Percentiles rank a stretch among this genome's conserved stretches.
These are phyloP conservation scores for Dalbergia oliveri DNA, from an alignment of 306 rosid genomes.

Conservation along the genomic window DNA sequence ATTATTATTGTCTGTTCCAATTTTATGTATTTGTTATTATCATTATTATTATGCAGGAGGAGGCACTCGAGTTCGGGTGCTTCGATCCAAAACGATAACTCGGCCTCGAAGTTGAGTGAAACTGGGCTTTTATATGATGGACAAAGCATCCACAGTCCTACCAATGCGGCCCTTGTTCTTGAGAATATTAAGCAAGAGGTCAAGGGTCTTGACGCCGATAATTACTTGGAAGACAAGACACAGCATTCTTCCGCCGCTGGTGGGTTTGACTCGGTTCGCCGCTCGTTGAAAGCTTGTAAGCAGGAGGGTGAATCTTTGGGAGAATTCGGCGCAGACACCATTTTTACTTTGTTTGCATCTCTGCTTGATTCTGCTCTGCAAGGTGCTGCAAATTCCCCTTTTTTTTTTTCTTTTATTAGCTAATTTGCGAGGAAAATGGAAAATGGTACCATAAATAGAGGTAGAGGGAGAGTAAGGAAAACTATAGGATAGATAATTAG, in stretches of 20 bases:
- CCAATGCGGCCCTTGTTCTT: constrained; percentile 91
- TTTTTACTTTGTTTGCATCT: constrained; percentile 76
- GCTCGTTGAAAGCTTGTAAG: constrained; percentile 70
- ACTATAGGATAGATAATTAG: too few species aligned
- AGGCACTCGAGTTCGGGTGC: constrained; percentile 64
- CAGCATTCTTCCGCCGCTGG: constrained; percentile 46
- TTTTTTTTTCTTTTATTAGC: constrained; percentile 6
- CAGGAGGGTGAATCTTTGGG: constrained; percentile 71
- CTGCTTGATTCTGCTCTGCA: constrained; percentile 84
- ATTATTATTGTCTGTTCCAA: too few species aligned
- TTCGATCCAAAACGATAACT: constrained; percentile 56
- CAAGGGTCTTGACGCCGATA: constrained; percentile 59
- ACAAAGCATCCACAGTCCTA: constrained; percentile 81
- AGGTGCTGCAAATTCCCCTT: constrained; percentile 61
- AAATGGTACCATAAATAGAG: too few species aligned
- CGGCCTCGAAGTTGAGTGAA: constrained; percentile 68
- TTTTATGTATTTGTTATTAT: too few species aligned
- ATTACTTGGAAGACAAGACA: constrained; percentile 59
- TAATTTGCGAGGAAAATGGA: too few species aligned
- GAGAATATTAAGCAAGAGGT: constrained; percentile 87
- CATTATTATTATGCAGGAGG: constrained; percentile 88
- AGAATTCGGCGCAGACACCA: constrained; percentile 68
- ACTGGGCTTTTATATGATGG: constrained; percentile 75
- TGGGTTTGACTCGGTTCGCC: constrained; percentile 66
- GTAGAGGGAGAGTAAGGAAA: too few species aligned